These are phyloP conservation scores for Cyberlindnera maritima DNA, from an alignment of 805 yeast genomes.

Conservation along the genomic window DNA sequence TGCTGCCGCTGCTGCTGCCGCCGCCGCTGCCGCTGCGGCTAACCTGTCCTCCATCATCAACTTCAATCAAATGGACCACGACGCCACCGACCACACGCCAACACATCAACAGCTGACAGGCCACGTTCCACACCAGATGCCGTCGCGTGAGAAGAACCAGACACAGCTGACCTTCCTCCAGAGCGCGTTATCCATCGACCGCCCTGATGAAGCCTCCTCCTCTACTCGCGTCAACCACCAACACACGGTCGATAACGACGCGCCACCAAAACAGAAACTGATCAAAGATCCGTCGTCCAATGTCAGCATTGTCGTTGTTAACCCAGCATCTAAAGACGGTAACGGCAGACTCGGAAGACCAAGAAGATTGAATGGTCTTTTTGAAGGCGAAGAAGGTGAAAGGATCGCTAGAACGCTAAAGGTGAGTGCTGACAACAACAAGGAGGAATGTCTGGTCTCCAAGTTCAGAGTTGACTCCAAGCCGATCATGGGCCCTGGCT, in stretches of 20 bases:
- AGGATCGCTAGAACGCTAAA: conserved; percentile 2
- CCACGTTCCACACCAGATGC: neutral
- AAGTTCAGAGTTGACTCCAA: conserved; percentile 26
- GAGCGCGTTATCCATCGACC: conserved; percentile 8
- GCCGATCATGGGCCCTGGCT: conserved; percentile 29
- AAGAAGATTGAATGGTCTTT: conserved; percentile 10
- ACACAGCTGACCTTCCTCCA: conserved; percentile 15
- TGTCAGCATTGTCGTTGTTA: conserved; percentile 28
- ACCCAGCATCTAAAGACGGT: conserved; percentile 26
- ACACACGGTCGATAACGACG: neutral
- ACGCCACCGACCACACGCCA: neutral
- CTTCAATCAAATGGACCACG: conserved; percentile 18
- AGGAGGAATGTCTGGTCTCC: conserved; percentile 24
- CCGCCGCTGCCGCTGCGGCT: conserved; percentile 18
- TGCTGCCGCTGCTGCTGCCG: conserved; percentile 25
- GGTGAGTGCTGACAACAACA: conserved; percentile 17
- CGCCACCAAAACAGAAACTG: conserved; percentile 23
- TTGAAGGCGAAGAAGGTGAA: neutral
- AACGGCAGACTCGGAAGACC: conserved; percentile 28
- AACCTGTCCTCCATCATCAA: conserved; percentile 26
- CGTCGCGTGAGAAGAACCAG: conserved; percentile 2
- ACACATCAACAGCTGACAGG: no score
- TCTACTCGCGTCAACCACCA: neutral
- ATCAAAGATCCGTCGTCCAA: conserved; percentile 22
- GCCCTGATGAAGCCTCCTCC: neutral